phyloP scores from a whole-genome alignment of 1,284 basidiomycete species.

The Mycena sp. region DNA sequence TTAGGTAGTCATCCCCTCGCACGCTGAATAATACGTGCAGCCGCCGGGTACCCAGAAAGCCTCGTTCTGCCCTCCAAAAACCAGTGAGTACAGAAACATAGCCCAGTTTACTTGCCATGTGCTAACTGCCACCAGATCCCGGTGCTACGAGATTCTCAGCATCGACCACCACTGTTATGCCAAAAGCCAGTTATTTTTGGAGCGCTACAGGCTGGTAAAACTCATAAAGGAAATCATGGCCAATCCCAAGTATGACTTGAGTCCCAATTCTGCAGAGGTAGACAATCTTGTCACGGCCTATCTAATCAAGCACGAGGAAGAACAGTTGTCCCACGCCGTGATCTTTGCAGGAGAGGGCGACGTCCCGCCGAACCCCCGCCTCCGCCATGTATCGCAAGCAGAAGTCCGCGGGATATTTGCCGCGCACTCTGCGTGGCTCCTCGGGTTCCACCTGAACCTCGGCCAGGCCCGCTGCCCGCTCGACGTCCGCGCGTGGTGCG shows the following conservation, averaged over 20 bases:
- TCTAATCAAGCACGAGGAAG: slow-evolving; percentile 1
- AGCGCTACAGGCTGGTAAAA: slow-evolving; percentile 16
- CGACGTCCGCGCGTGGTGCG: slow-evolving; percentile 19
- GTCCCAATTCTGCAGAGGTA: neutral
- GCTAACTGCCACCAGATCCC: neutral
- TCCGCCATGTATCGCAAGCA: slow-evolving; percentile 20
- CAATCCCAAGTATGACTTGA: neutral
- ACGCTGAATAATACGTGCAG: neutral
- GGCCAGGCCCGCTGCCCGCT: neutral
- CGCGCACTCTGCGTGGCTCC: slow-evolving; percentile 24
- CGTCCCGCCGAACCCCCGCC: neutral
- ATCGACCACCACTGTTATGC: slow-evolving; percentile 7
- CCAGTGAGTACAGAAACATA: neutral
- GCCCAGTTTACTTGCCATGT: neutral
- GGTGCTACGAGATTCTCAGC: slow-evolving; percentile 5
- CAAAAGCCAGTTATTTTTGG: slow-evolving; percentile 10
- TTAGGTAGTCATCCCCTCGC: neutral
- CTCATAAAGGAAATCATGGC: slow-evolving; percentile 4
- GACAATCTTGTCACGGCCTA: slow-evolving; percentile 9
- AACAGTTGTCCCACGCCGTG: slow-evolving; percentile 2
- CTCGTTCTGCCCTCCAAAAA: slow-evolving; percentile 16
- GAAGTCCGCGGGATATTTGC: slow-evolving; percentile 20
- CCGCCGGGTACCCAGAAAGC: neutral
- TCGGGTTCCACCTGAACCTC: slow-evolving; percentile 15
- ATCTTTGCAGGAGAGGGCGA: slow-evolving; percentile 11